These are phyloP conservation scores for Daldinia grandis DNA, from an alignment of 495 filamentous ascomycete genomes.

Conservation along the genomic window DNA sequence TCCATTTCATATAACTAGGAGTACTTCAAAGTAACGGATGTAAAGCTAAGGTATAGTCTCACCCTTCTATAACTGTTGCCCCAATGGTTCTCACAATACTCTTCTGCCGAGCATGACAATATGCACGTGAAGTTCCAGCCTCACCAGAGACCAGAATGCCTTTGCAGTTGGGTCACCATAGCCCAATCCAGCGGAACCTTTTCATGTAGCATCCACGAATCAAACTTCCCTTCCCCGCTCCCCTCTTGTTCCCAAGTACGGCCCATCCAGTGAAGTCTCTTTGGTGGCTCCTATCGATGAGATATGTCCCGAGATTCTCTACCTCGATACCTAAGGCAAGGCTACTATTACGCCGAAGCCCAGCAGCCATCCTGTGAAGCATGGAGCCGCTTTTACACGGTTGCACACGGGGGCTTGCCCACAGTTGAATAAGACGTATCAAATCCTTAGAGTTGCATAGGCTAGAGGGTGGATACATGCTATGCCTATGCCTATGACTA, in stretches of 20 bases:
- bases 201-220: slow-evolving; percentile 32
- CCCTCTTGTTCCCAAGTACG: slow-evolving; percentile 28
- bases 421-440: slow-evolving; percentile 12
- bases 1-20: background rate
- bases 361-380: slow-evolving; percentile 16
- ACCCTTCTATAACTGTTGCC: background rate
- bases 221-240: slow-evolving; percentile 18
- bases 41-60: background rate
- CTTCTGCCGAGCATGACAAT: slow-evolving; percentile 18
- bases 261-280: slow-evolving; percentile 19
- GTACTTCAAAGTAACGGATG: background rate
- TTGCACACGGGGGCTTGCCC: slow-evolving; percentile 25
- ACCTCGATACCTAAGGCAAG: slow-evolving; percentile 36
- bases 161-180: slow-evolving; percentile 24
- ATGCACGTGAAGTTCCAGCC: slow-evolving; percentile 23
- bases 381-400: slow-evolving; percentile 21
- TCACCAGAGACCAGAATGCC: slow-evolving; percentile 14
- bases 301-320: slow-evolving; percentile 33
- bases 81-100: slow-evolving; percentile 9
- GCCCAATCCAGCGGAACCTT: slow-evolving; percentile 37
- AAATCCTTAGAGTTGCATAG: slow-evolving; percentile 3
- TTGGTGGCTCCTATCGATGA: slow-evolving; percentile 28
- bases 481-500: background rate
- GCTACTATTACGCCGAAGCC: slow-evolving; percentile 36
- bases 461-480: slow-evolving; percentile 8